Evolutionary conservation across 2,329 filamentous ascomycete genomes (phyloP), one percentile per base, ranked within the genome.

Genomic region (Cladosporium sp.): DNA sequence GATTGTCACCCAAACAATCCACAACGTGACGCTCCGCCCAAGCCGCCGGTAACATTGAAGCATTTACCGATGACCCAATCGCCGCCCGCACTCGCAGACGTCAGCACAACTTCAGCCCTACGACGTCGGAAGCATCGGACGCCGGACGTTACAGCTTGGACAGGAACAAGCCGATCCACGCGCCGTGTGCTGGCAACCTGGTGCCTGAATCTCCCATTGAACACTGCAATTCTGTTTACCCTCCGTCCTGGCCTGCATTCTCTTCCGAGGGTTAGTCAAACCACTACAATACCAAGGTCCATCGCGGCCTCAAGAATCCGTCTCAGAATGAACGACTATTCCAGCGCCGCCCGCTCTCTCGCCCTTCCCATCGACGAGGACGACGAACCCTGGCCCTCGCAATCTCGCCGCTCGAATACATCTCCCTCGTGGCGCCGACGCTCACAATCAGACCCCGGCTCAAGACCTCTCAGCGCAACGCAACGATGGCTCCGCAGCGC

Each of bases 291-390:
- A 3, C 4, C 38, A 40, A 40, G 17, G 15, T n/a, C 47, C n/a
- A 36, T 12, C 47, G 30, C 47, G 47, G 47, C 30, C 47, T 36
- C 47, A 34, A 20, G 9, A 34, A 39, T 14, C 34, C 19, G 5
- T 17, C 19, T 12, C 34, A 51, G 49, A 34, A 58, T 58, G 55
- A 42, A 22, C 38, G 55, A 58, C 63, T 72, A 72, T 61, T 64
- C 78, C 62, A 75, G 74, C 60, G 78, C 76, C 20, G 80, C 78
- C 51, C 79, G 79, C 69, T 80, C 80, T 50, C 77, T 84, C 49
- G 79, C 81, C 45, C 73, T 82, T 17, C 77, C 80, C 28, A 75
- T 79, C 60, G 77, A 78, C 59, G 75, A 76, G 51, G 60, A 63
- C 40, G 42, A 51, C 36, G 12, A 36, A 20, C 37, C 51, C 65